These are phyloP conservation scores for Termitomyces sp. DNA, from an alignment of 768 basidiomycete genomes.

Conservation along the genomic window DNA sequence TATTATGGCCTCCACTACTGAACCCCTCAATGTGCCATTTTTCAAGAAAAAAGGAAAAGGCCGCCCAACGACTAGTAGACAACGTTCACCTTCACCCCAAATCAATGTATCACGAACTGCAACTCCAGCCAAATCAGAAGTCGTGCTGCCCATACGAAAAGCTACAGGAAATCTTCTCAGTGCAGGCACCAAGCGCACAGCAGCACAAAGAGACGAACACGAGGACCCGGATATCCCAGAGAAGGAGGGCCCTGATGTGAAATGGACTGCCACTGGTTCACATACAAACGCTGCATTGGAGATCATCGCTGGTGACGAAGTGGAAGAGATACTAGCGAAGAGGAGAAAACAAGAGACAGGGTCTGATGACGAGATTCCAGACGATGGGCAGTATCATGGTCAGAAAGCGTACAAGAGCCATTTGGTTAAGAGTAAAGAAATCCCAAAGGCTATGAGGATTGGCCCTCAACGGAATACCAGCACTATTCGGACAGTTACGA, in stretches of 20 bases:
- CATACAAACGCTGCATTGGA: slow-evolving; percentile 69
- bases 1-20: slow-evolving; percentile 33
- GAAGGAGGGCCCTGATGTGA: slow-evolving; percentile 63
- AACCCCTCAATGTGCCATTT: slow-evolving; percentile 63
- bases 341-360: slow-evolving; percentile 50
- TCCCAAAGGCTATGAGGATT: slow-evolving; percentile 84
- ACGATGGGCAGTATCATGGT: slow-evolving; percentile 87
- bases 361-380: slow-evolving; percentile 52
- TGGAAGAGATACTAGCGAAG: slow-evolving; percentile 71
- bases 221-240: slow-evolving; percentile 44
- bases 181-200: slow-evolving; percentile 41
- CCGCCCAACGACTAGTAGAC: slow-evolving; percentile 70
- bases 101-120: slow-evolving; percentile 15
- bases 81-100: slow-evolving; percentile 64
- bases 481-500: slow-evolving; percentile 91
- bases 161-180: slow-evolving; percentile 61
- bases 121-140: slow-evolving; percentile 51
- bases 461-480: slow-evolving; percentile 72
- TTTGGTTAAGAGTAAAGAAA: slow-evolving; percentile 74
- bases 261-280: slow-evolving; percentile 73
- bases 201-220: slow-evolving; percentile 60
- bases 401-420: slow-evolving; percentile 77
- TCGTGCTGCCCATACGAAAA: slow-evolving; percentile 75
- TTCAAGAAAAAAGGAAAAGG: slow-evolving; percentile 81
- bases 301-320: slow-evolving; percentile 79